Conservation (phyloP, 225 moss, liverwort and hornwort genomes). For the Lunularia cruciata region DNA sequence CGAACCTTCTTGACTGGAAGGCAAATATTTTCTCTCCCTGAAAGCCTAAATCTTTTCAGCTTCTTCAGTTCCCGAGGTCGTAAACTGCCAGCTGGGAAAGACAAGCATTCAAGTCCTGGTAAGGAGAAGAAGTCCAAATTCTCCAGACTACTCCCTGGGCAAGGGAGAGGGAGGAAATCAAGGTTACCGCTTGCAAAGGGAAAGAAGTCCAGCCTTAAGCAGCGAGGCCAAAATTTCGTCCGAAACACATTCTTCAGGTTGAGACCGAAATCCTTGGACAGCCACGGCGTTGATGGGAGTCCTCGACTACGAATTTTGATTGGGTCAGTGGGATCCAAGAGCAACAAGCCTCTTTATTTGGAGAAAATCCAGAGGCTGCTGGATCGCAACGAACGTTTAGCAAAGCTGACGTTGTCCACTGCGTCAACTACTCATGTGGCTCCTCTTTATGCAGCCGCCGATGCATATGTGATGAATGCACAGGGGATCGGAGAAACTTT, state of each 20-base stretch:
- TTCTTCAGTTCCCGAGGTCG: neutral
- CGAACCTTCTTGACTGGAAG: conserved; percentile 20
- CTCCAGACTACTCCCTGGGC: neutral
- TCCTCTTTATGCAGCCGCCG: conserved; percentile 73
- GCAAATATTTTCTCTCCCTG: conserved; percentile 15
- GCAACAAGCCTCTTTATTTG: conserved; percentile 68
- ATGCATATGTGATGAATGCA: conserved; percentile 78
- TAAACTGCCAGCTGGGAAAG: neutral
- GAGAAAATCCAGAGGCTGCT: conserved; percentile 54
- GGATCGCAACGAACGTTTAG: conserved; percentile 43
- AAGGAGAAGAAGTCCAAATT: conserved; percentile 10
- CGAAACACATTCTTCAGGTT: conserved; percentile 9
- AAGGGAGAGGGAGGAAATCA: conserved; percentile 12
- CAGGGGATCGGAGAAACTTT: conserved; percentile 85
- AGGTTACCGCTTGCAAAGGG: conserved; percentile 1
- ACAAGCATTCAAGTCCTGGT: neutral
- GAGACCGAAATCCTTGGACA: conserved; percentile 15
- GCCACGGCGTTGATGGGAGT: neutral
- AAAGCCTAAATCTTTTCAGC: neutral
- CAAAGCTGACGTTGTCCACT: conserved; percentile 51
- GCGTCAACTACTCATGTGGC: conserved; percentile 57
- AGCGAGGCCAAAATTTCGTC: conserved; percentile 11
- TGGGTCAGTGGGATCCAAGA: conserved; percentile 70
- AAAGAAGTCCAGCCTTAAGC: conserved; percentile 20
- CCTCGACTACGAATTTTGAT: conserved; percentile 53